Conservation (phyloP, 73 alveolate species). For the Stentor coeruleus region DNA sequence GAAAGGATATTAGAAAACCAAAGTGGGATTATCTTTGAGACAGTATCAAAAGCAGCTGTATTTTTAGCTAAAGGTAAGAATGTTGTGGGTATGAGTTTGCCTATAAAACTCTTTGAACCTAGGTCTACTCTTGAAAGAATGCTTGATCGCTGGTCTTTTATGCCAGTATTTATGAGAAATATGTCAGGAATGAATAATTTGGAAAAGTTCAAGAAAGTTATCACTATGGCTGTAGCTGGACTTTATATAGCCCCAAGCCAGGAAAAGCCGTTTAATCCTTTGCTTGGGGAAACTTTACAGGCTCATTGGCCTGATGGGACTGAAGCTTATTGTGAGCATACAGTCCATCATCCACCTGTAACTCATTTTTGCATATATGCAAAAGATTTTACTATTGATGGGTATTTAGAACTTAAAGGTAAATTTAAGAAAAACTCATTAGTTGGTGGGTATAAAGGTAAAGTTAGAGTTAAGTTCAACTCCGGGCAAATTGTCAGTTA, state of each 20-base stretch:
- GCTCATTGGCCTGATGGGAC: slow-evolving; percentile 93
- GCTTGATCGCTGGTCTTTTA: slow-evolving; percentile 69
- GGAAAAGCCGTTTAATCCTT: slow-evolving; percentile 92
- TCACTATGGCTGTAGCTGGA: slow-evolving; percentile 64
- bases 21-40: neutral
- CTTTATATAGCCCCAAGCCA: slow-evolving; percentile 43
- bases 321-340: slow-evolving; percentile 85
- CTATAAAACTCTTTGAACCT: slow-evolving; percentile 78
- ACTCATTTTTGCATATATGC: slow-evolving; percentile 45
- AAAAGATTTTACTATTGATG: slow-evolving; percentile 28
- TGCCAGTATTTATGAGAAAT: slow-evolving; percentile 56
- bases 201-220: slow-evolving; percentile 55
- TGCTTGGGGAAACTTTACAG: slow-evolving; percentile 94
- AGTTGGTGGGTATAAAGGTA: slow-evolving; percentile 41
- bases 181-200: slow-evolving; percentile 37
- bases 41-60: neutral
- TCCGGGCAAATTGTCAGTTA: slow-evolving; percentile 37
- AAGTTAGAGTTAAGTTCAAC: slow-evolving; percentile 30
- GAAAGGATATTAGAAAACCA: neutral
- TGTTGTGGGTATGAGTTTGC: slow-evolving; percentile 57
- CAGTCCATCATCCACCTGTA: slow-evolving; percentile 94
- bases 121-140: slow-evolving; percentile 70
- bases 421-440: slow-evolving; percentile 34
- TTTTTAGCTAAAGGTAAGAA: slow-evolving; percentile 29
- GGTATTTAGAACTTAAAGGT: slow-evolving; percentile 45